These are phyloP conservation scores for Cercospora berteroae DNA, from an alignment of 2,329 filamentous ascomycete species.

Conservation along the genomic window DNA sequence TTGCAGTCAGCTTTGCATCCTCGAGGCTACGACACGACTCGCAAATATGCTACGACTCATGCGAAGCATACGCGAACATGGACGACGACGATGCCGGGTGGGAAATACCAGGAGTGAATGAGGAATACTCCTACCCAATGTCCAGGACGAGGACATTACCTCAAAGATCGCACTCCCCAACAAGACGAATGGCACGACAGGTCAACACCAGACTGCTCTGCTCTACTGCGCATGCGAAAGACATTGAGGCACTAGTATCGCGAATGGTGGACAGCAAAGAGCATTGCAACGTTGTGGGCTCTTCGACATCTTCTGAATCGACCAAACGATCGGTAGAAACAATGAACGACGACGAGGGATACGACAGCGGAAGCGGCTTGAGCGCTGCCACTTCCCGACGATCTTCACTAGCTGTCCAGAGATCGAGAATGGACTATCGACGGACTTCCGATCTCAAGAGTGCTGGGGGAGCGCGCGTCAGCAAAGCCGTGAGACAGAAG, in stretches of 20 bases:
- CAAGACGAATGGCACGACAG: constrained; percentile 43
- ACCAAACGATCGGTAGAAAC: not conserved
- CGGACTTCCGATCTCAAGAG: constrained; percentile 28
- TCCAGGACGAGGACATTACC: constrained; percentile 20
- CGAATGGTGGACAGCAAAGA: constrained; percentile 44
- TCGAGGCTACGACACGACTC: constrained; percentile 31
- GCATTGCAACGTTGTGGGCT: constrained; percentile 39
- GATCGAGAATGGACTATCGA: constrained; percentile 22
- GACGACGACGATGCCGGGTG: constrained; percentile 35
- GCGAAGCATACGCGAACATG: constrained; percentile 35
- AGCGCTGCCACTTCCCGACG: constrained; percentile 21
- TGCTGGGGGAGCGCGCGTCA: constrained; percentile 28
- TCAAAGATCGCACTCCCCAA: constrained; percentile 36
- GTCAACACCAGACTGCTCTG: constrained; percentile 43
- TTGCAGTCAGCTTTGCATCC: constrained; percentile 33
- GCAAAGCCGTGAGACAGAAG: constrained; percentile 29
- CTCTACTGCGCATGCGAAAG: constrained; percentile 40
- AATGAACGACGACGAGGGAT: constrained; percentile 30
- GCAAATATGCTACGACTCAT: constrained; percentile 36
- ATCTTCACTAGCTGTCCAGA: constrained; percentile 23
- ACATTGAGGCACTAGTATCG: constrained; percentile 44
- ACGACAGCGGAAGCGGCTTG: constrained; percentile 25
- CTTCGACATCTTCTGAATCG: not conserved
- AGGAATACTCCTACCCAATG: constrained; percentile 15
- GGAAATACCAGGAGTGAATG: constrained; percentile 25